These are phyloP conservation scores for Aspergillus avenaceus DNA, from an alignment of 495 filamentous ascomycete species.

Conservation along the genomic window DNA sequence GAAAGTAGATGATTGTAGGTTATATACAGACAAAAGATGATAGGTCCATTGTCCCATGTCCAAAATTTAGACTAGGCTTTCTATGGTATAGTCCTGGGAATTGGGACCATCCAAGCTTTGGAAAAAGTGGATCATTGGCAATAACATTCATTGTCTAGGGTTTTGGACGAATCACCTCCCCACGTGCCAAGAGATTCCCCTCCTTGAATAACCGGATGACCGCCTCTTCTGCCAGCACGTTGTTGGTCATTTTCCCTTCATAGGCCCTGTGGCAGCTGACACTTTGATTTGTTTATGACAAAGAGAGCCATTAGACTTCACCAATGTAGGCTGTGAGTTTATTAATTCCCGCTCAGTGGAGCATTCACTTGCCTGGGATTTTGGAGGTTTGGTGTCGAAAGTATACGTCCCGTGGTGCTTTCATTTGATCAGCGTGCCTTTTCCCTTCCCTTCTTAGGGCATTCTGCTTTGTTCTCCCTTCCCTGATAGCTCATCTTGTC, in stretches of 20 bases:
- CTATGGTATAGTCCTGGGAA: no score
- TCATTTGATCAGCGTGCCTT: not conserved
- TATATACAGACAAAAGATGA: no score
- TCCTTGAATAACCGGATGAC: conserved; percentile 12
- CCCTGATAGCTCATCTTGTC: not conserved
- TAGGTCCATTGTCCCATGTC: no score
- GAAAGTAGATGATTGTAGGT: no score
- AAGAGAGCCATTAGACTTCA: not conserved
- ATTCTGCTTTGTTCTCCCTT: no score
- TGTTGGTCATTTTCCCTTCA: conserved; percentile 23
- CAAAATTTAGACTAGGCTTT: no score
- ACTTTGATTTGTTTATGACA: not conserved
- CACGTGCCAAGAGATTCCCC: conserved; percentile 31
- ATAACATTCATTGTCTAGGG: not conserved
- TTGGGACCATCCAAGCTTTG: no score
- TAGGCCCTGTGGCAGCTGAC: conserved; percentile 21
- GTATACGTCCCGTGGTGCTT: not conserved
- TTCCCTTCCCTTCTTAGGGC: not conserved
- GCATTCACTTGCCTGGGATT: no score
- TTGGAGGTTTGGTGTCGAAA: not conserved
- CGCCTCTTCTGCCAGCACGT: conserved; percentile 29
- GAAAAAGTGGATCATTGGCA: not conserved
- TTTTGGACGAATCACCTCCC: conserved; percentile 24
- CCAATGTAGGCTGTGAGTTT: not conserved
- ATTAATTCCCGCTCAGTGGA: not conserved